Base-by-base conservation (phyloP, 768 basidiomycete species). In the Mycena metata region DNA sequence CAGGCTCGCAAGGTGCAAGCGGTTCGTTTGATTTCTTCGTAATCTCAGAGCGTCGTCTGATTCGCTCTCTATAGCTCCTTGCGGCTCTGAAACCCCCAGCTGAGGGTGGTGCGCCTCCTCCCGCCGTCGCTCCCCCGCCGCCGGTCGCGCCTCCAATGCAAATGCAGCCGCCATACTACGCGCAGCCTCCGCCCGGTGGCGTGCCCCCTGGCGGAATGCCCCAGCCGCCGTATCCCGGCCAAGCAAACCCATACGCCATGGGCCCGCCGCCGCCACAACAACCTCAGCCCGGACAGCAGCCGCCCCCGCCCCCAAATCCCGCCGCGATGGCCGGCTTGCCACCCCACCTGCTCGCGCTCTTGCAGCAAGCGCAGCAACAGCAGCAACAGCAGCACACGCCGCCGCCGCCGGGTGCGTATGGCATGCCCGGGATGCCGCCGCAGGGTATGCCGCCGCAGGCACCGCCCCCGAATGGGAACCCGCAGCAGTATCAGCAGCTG, bases 1-100 rank as follows among this genome's bases (percentile, higher is more conserved):
- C 93, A 96, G 83, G 94, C 95, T 10, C 88, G 90, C 62, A 92
- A 88, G 78, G 94, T 96, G 11, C 95, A 96, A 75, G 92, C 95
- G 73, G 88, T 90, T 66, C 15, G 78, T 71, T 17, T 21, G 15
- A 51, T 33, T 45, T 57, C 35, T 19, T 55, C 57, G 9, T 1
- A 41, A 19, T 42, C 11, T 16, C 13, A 12, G 19, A 33, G 23
- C 41, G 35, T 9, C 24, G 52, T 24, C 58, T 51, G 24, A 21
- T 54, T 21, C 19, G 56, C 43, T n/a, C 52, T 47, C 56, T 45
- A 5, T 64, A 89, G 85, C 81, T 95, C 19, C 81, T 95, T 26
- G 94, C 93, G 6, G 94, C 94, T 15, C 80, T 95, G 51, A 94
- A 95, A 74, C 91, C 92, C 66, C 90, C 91, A 12, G 84, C 85